Conservation (phyloP, 2,329 filamentous ascomycete genomes). For the Decorospora gaudefroyi region DNA sequence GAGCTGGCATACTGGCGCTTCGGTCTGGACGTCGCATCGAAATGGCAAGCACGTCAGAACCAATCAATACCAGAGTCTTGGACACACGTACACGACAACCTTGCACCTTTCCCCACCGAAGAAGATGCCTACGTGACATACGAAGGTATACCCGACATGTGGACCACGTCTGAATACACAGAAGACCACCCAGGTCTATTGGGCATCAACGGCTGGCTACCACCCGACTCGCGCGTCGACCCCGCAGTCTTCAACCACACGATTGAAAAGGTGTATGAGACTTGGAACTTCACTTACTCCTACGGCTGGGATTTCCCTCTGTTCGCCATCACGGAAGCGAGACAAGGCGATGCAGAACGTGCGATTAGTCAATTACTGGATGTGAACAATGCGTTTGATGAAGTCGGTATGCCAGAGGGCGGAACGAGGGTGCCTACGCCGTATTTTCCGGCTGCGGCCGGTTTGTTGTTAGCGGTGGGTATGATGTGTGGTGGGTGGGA, state of each 20-base stretch:
- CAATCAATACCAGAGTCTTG: constrained; percentile 54
- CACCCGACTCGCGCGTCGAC: constrained; percentile 37
- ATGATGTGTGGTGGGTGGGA: constrained; percentile 65
- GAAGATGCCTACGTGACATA: constrained; percentile 60
- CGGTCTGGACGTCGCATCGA: constrained; percentile 59
- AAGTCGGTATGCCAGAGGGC: constrained; percentile 60
- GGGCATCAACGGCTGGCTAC: constrained; percentile 40
- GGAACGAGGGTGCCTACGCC: constrained; percentile 60
- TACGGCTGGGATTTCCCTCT: constrained; percentile 47
- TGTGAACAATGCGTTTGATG: constrained; percentile 59
- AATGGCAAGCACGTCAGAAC: constrained; percentile 58
- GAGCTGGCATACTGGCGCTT: constrained; percentile 66
- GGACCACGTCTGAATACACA: constrained; percentile 32
- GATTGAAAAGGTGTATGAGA: constrained; percentile 35
- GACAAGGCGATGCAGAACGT: constrained; percentile 34
- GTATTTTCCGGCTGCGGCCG: constrained; percentile 60
- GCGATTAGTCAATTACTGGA: constrained; percentile 53
- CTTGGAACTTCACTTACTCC: constrained; percentile 44
- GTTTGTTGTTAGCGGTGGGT: constrained; percentile 57
- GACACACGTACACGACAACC: constrained; percentile 56
- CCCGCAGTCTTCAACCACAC: constrained; percentile 38
- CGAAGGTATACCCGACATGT: constrained; percentile 53
- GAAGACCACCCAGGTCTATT: constrained; percentile 43
- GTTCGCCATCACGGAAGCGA: constrained; percentile 38
- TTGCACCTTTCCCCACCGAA: constrained; percentile 59